These are phyloP conservation scores for Letharia lupina DNA, from an alignment of 495 filamentous ascomycete species.

Conservation along the genomic window DNA sequence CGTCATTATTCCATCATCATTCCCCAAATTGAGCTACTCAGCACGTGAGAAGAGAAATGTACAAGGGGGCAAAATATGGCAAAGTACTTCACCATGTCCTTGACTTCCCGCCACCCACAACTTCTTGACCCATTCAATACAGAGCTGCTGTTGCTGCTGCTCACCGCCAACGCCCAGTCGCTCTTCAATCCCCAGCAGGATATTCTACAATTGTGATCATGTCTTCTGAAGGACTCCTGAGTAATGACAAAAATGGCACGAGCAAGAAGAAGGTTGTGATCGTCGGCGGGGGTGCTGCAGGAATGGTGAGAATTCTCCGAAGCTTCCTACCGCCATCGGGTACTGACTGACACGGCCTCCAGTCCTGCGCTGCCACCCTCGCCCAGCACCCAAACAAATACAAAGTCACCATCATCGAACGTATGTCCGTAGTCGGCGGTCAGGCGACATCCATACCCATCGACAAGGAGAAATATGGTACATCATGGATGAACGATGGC, in stretches of 20 bases:
- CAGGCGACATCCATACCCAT: slow-evolving; percentile 73
- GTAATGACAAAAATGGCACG: slow-evolving; percentile 20
- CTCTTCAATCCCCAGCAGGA: background rate
- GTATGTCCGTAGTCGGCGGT: slow-evolving; percentile 59
- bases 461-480: slow-evolving; percentile 56
- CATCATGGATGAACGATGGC: slow-evolving; percentile 75
- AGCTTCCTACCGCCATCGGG: background rate
- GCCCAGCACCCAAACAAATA: slow-evolving; percentile 67
- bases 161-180: background rate
- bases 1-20: slow-evolving; percentile 8
- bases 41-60: too few species aligned
- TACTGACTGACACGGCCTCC: slow-evolving; percentile 12
- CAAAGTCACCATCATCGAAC: slow-evolving; percentile 65
- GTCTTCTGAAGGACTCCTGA: slow-evolving; percentile 12
- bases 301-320: slow-evolving; percentile 38
- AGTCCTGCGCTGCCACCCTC: slow-evolving; percentile 67
- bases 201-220: background rate
- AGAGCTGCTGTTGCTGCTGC: background rate
- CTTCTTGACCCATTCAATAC: background rate
- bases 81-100: too few species aligned
- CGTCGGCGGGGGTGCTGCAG: slow-evolving; percentile 58
- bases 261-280: slow-evolving; percentile 49
- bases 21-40: too few species aligned
- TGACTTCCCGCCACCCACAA: too few species aligned
- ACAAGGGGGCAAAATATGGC: too few species aligned